Evolutionary conservation across 768 basidiomycete species (phyloP).

Genomic region (Podaxis sp.): DNA sequence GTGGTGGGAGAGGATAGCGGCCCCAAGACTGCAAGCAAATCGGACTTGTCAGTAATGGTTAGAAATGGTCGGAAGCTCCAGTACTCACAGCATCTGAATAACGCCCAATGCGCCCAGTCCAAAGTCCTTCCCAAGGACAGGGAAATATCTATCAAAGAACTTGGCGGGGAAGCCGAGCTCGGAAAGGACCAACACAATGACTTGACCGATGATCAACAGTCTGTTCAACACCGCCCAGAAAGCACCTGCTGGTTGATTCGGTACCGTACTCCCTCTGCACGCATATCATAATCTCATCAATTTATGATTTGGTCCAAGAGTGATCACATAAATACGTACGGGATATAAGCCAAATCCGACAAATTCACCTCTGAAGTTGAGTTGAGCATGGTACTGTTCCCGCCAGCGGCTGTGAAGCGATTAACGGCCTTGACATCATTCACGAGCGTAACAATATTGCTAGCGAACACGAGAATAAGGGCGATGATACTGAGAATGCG

Average conservation of each 20-base stretch:
- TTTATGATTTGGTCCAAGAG: constrained; percentile 1
- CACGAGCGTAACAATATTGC: constrained; percentile 72
- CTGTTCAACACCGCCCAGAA: constrained; percentile 93
- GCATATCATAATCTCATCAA: background rate
- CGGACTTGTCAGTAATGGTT: background rate
- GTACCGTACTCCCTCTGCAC: constrained; percentile 73
- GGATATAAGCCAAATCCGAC: constrained; percentile 74
- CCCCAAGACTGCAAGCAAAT: constrained; percentile 53
- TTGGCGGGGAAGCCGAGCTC: constrained; percentile 78
- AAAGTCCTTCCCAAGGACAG: constrained; percentile 80
- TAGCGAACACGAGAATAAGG: constrained; percentile 77
- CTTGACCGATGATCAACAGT: constrained; percentile 84
- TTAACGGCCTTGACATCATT: constrained; percentile 78
- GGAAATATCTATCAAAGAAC: constrained; percentile 85
- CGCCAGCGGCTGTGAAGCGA: constrained; percentile 46
- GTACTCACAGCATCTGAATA: constrained; percentile 77
- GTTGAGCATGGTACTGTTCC: constrained; percentile 25
- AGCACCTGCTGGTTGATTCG: constrained; percentile 85
- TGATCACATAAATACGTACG: constrained; percentile 40
- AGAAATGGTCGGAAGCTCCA: no score
- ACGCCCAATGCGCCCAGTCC: constrained; percentile 86
- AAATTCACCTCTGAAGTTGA: constrained; percentile 20
- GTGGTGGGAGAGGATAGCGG: constrained; percentile 71
- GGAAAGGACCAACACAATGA: constrained; percentile 76
- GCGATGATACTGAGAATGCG: constrained; percentile 79